Evolutionary conservation across 352 stramenopile genomes (phyloP).

Genomic region (Globisporangium middletonii): DNA sequence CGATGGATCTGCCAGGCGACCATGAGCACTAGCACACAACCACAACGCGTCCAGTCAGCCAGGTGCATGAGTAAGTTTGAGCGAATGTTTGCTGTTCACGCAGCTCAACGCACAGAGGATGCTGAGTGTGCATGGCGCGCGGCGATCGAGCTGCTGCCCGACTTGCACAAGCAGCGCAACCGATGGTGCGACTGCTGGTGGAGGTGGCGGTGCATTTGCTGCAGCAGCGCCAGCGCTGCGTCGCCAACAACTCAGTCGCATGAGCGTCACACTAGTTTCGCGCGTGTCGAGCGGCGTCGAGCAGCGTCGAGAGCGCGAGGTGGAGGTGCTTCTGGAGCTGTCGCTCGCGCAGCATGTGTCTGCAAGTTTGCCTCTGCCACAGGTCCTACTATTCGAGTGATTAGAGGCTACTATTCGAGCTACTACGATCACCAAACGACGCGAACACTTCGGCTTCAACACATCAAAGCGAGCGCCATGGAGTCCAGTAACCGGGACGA

Average conservation of each 20-base stretch:
- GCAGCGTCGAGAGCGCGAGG: neutral
- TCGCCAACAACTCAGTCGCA: neutral
- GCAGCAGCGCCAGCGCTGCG: neutral
- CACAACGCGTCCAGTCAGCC: neutral
- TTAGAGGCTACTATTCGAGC: neutral
- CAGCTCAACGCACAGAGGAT: constrained; percentile 8
- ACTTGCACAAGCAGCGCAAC: constrained; percentile 10
- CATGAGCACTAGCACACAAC: constrained; percentile 4
- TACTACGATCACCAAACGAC: neutral
- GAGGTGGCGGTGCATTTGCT: too few relatives aligned
- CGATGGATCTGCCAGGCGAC: constrained; percentile 9
- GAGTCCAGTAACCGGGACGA: constrained; percentile 1
- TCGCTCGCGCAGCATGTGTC: too few relatives aligned
- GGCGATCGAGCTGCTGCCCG: constrained; percentile 9
- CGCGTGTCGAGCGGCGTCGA: neutral
- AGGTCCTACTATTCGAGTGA: too few relatives aligned
- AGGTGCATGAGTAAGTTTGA: too few relatives aligned
- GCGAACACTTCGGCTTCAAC: neutral
- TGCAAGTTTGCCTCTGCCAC: neutral
- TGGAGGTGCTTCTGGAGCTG: constrained; percentile 11
- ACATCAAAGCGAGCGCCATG: neutral
- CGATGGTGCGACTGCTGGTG: neutral
- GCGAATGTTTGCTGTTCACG: too few relatives aligned
- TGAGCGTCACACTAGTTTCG: too few relatives aligned
- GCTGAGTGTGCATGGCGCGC: constrained; percentile 9